Evolutionary conservation across 768 basidiomycete genomes (phyloP), one percentile per base, ranked within the genome.

Genomic region (Podaxis carcinomalis): DNA sequence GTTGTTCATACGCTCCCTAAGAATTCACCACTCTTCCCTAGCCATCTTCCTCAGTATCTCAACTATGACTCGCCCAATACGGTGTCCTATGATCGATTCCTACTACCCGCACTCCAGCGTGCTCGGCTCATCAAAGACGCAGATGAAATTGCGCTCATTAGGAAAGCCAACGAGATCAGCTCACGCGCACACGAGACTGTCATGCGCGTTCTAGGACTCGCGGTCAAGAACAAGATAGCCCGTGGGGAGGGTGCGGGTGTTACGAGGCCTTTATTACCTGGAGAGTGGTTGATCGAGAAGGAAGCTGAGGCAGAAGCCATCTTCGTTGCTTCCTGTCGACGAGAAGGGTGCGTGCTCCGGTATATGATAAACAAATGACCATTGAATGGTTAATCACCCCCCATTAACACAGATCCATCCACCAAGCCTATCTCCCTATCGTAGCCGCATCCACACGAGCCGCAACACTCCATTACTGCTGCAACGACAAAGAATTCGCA

Each of bases 251-350:
- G 74, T 4, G 77, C 77, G 35, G 82, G 77, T 9, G 75, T 75
- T 3, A 74, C 75, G 9, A 74, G 82, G 3, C 86, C 85, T 0
- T 73, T 83, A 4, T 76, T 92, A 2, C 92, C 90, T 1, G 79
- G 81, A 2, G 89, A 95, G 67, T 97, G 95, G 90, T 76, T 93
- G 49, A 92, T 98, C 14, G 86, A 92, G 75, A 92, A 90, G 66
- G 96, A 98, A 73, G 89, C 87, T 0, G 95, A 97, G 71, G 96
- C 94, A 0, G 95, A 96, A 70, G 96, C 95, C 0, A 80, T 95
- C 6, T 98, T 98, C 64, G 90, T 93, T 0, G 93, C 95, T 2
- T 88, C 88, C 1, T 97, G 95, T 74, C 78, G 93, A 54, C 79
- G 93, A 60, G 88, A 93, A 74, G 94, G 93, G 93, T 95, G 56